Percentiles rank a stretch among this genome's conserved stretches.
Conservation (phyloP, 345 rosid genomes). For the Schrenkiella parvula region DNA sequence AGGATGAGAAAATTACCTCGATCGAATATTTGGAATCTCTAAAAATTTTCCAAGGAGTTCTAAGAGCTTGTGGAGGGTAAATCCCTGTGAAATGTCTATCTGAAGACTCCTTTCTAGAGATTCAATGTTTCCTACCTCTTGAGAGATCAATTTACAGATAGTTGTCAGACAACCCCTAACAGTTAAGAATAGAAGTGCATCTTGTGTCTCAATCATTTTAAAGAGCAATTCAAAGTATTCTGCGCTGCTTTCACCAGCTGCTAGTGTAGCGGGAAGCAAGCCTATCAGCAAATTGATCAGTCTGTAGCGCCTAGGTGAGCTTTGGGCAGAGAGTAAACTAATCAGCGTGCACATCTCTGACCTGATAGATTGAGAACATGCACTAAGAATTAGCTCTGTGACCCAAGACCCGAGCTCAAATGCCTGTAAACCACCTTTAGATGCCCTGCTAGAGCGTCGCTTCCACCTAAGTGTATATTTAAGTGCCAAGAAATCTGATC, state of each 20-base stretch:
- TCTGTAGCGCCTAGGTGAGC: constrained; percentile 72
- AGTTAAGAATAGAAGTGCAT: constrained; percentile 91
- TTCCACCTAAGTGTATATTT: constrained; percentile 94
- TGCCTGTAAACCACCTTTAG: constrained; percentile 60
- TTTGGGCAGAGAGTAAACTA: constrained; percentile 79
- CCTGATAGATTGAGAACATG: constrained; percentile 95
- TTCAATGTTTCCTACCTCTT: constrained; percentile 86
- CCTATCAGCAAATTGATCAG: constrained; percentile 78
- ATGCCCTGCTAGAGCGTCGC: constrained; percentile 50
- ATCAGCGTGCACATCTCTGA: constrained; percentile 97
- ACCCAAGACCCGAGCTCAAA: constrained; percentile 99
- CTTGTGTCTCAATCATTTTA: constrained; percentile 84
- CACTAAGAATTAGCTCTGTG: constrained; percentile 90
- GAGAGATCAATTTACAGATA: constrained; percentile 75
- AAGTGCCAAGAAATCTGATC: constrained; percentile 78
- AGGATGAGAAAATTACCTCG: constrained; percentile 50
- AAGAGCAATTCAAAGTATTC: constrained; percentile 94
- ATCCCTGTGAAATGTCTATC: constrained; percentile 96
- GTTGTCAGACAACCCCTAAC: constrained; percentile 79
- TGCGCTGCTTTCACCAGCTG: constrained; percentile 94
- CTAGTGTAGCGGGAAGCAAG: constrained; percentile 77
- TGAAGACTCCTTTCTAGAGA: constrained; percentile 91
- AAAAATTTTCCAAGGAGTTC: constrained; percentile 92
- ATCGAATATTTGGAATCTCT: constrained; percentile 85
- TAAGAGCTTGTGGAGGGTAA: constrained; percentile 93